These are phyloP conservation scores for Juncus inflexus DNA, from an alignment of 176 grass and related monocot species.

Conservation along the genomic window DNA sequence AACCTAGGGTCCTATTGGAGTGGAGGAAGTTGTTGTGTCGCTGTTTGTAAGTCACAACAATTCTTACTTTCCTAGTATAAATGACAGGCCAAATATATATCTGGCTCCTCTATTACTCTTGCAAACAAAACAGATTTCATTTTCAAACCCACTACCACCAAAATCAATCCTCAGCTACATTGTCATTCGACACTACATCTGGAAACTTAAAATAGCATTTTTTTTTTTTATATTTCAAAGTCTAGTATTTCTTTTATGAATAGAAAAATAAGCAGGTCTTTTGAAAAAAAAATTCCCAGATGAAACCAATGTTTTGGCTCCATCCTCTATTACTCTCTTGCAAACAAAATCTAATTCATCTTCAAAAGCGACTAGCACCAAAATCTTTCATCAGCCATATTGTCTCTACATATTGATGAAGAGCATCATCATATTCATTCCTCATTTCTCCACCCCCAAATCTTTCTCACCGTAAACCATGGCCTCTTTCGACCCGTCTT, in stretches of 20 bases:
- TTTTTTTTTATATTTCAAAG: background rate
- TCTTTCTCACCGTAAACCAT: slow-evolving; percentile 16
- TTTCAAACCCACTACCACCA: slow-evolving; percentile 7
- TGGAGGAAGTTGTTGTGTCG: too few relatives aligned
- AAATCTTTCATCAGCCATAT: background rate
- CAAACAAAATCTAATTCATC: slow-evolving; percentile 3
- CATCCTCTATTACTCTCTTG: background rate
- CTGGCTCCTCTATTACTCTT: background rate
- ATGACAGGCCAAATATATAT: too few relatives aligned
- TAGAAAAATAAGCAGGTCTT: background rate
- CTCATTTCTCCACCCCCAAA: background rate
- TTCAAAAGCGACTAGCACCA: background rate
- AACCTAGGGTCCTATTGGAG: too few relatives aligned
- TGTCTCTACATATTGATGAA: background rate
- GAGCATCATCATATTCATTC: background rate
- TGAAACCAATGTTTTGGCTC: too few relatives aligned
- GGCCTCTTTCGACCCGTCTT: slow-evolving; percentile 17
- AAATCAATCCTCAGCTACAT: background rate
- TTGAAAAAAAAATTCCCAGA: too few relatives aligned
- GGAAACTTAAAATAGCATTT: background rate
- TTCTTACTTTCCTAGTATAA: too few relatives aligned
- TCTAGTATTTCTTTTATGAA: background rate
- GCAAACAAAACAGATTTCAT: slow-evolving; percentile 5
- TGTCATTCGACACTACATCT: background rate
- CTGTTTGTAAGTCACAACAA: too few relatives aligned